Base-by-base conservation (phyloP, 2,329 filamentous ascomycete species). In the Colletotrichum tabaci region DNA sequence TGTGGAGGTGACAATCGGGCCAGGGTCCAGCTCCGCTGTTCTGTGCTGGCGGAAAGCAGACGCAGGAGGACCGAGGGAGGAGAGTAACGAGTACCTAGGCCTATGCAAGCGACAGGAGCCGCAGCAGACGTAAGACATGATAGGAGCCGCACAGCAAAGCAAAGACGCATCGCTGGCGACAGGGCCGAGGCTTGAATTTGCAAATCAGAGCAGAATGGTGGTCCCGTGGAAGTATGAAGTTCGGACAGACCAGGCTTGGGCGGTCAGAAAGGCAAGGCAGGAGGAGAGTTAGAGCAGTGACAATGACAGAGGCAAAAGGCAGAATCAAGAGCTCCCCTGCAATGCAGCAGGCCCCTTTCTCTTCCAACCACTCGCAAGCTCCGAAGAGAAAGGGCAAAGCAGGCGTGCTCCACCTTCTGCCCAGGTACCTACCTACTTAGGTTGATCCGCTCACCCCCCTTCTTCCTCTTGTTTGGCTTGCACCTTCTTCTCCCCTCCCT, bases 301-400 rank as follows among this genome's bases (percentile, higher is more conserved):
- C 18, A 56, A 56, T 56, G 52, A 38, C 30, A 49, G 46, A 61
- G 44, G 58, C 30, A 49, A 61, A 38, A 26, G 58, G 44, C 58
- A 61, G 58, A 61, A 38, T 61, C 58, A 61, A 61, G 46, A 61
- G 58, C 58, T 61, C 58, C 58, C 58, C 58, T 61, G 58, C 21
- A 49, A 38, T 61, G 58, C 46, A 46, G 46, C 46, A 61, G 40
- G 53, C 61, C 60, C 26, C 58, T 67, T 47, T 50, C 50, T 58
- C 64, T 62, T 26, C 38, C 57, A n/a, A 62, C 68, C 68, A 71
- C 64, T 68, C 68, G 38, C 58, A 68, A 68, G 68, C 64, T 71
- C 68, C 64, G 50, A 71, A 71, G 57, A 71, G 63, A 52, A 62
- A 71, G 44, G 46, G 57, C 35, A 60, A n/a, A 52, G 21, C 26